Evolutionary conservation across 805 yeast species (phyloP).

Genomic region (Pichia ethanolica): DNA sequence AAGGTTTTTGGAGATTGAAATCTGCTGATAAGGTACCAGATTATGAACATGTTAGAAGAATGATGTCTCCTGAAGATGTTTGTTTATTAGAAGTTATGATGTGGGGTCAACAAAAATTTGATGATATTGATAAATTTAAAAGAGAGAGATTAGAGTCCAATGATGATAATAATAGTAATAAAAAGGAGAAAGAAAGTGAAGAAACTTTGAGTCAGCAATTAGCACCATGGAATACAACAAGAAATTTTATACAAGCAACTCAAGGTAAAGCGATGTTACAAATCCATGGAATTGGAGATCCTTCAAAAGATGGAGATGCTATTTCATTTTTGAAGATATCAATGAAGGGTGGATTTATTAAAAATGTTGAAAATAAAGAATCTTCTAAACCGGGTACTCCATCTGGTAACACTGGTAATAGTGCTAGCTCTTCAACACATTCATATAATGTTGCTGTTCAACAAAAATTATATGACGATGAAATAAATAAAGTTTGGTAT

Average conservation of each 20-base stretch:
- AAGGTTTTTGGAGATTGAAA: constrained; percentile 90
- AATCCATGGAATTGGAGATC: constrained; percentile 91
- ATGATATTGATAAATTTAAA: constrained; percentile 61
- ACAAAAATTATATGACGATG: constrained; percentile 88
- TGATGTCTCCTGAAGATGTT: constrained; percentile 90
- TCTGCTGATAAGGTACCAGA: constrained; percentile 58
- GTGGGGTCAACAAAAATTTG: constrained; percentile 81
- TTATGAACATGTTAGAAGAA: constrained; percentile 67
- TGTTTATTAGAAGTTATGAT: constrained; percentile 86
- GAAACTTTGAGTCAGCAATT: constrained; percentile 73
- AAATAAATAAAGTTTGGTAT: constrained; percentile 84
- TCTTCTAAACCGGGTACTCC: constrained; percentile 8
- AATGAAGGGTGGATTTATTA: constrained; percentile 84
- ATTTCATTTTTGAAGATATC: constrained; percentile 84
- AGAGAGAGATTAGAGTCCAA: constrained; percentile 29
- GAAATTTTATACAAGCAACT: constrained; percentile 86
- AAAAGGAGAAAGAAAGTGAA: constrained; percentile 34
- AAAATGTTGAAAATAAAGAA: constrained; percentile 17
- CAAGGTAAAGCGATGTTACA: constrained; percentile 97
- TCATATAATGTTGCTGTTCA: constrained; percentile 77
- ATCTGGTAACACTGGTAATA: constrained; percentile 12
- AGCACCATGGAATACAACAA: constrained; percentile 91
- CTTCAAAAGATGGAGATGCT: constrained; percentile 85
- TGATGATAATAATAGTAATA: constrained; percentile 14
- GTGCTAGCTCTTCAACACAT: constrained; percentile 42